phyloP scores from a whole-genome alignment of 73 alveolate species.

The Uronychia setigera region DNA sequence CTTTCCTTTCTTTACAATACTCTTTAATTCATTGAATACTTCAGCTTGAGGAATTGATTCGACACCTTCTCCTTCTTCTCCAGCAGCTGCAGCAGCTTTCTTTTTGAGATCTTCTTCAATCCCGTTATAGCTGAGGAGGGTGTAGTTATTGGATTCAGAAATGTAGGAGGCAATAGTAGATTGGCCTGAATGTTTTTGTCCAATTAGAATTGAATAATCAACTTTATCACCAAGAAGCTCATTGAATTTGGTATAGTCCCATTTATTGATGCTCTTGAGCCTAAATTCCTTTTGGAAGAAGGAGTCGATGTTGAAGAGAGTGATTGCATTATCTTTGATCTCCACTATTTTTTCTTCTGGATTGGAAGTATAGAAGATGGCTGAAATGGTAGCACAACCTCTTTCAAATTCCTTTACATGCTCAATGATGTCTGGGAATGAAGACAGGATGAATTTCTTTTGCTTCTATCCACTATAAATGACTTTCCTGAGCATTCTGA shows the following conservation, averaged over 20 bases:
- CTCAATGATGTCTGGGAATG: slow-evolving; percentile 68
- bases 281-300: slow-evolving; percentile 62
- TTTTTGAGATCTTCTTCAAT: slow-evolving; percentile 26
- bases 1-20: not conserved
- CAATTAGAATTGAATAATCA: not conserved
- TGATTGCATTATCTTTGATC: slow-evolving; percentile 54
- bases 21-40: not conserved
- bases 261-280: slow-evolving; percentile 34
- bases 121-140: slow-evolving; percentile 4
- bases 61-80: not conserved
- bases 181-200: slow-evolving; percentile 8
- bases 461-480: slow-evolving; percentile 57
- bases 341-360: slow-evolving; percentile 20
- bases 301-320: slow-evolving; percentile 66
- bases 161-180: not conserved
- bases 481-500: slow-evolving; percentile 57
- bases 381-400: slow-evolving; percentile 62
- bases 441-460: slow-evolving; percentile 51
- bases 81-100: not conserved
- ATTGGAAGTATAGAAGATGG: slow-evolving; percentile 37
- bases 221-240: slow-evolving; percentile 32
- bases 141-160: slow-evolving; percentile 10
- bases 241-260: slow-evolving; percentile 21
- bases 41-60: not conserved
- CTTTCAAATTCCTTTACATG: slow-evolving; percentile 68